Conservation (phyloP, 2,329 filamentous ascomycete genomes). For the Trichoderma lentiforme region DNA sequence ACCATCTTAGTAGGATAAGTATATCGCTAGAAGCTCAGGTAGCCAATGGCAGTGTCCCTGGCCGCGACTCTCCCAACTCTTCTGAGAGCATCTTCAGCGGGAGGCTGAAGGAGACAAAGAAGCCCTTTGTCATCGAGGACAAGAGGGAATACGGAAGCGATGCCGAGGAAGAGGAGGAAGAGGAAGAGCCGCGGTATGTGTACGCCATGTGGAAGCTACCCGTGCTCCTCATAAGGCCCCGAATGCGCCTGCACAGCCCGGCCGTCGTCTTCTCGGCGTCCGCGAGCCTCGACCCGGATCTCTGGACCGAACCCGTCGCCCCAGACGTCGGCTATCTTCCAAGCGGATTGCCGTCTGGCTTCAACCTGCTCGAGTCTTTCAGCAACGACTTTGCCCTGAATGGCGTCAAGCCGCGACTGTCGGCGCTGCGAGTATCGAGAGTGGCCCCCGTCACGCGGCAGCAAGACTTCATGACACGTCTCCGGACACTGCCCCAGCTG, state of each 20-base stretch:
- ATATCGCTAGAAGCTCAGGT: constrained; percentile 66
- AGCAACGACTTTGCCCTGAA: constrained; percentile 60
- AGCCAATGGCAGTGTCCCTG: constrained; percentile 52
- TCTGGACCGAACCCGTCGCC: constrained; percentile 26
- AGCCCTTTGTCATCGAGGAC: constrained; percentile 50
- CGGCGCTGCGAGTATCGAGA: constrained; percentile 69
- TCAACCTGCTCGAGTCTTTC: constrained; percentile 77
- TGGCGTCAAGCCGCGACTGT: constrained; percentile 63
- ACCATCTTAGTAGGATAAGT: constrained; percentile 59
- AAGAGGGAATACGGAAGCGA: constrained; percentile 30
- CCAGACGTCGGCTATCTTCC: constrained; percentile 61
- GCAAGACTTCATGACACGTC: constrained; percentile 59
- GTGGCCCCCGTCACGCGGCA: constrained; percentile 65
- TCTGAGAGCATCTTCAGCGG: constrained; percentile 61
- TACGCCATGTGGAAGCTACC: constrained; percentile 60
- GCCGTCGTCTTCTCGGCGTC: constrained; percentile 62
- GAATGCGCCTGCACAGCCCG: constrained; percentile 64
- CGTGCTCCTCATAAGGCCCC: constrained; percentile 56
- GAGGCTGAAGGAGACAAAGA: constrained; percentile 46
- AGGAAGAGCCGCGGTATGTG: constrained; percentile 36
- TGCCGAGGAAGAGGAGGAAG: constrained; percentile 24
- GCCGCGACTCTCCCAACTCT: constrained; percentile 43
- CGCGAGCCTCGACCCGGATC: constrained; percentile 56
- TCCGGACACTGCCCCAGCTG: constrained; percentile 61
- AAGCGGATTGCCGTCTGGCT: constrained; percentile 64